Evolutionary conservation across 1,139 yeast species (phyloP), one percentile per base, ranked within the genome.

Genomic region (Pichiaceae sp.): DNA sequence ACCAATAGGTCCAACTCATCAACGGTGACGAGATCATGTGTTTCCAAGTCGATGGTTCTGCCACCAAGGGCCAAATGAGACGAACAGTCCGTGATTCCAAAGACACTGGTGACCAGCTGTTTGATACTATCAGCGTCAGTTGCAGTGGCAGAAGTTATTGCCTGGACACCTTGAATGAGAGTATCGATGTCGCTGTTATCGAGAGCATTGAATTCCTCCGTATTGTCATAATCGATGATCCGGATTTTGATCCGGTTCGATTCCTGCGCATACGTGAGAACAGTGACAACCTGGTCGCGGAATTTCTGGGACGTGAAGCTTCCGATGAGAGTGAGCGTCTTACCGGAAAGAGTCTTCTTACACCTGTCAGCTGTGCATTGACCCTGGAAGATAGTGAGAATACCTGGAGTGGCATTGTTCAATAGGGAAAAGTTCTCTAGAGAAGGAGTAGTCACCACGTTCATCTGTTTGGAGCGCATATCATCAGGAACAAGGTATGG

Each of bases 291-390:
- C 49, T 78, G 86, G 2, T 56, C 46, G 15, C 67, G 38, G 14
- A 69, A 55, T 2, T 47, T 41, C 1, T 44, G 34, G 3, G 64
- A 50, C 14, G 62, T 58, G 37, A 77, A 65, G 48, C 77, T 74
- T 12, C 85, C 87, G 37, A 75, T 57, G 11, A 80, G 45, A 68
- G 83, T 76, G 14, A 76, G 45, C 0, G 78, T 60, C 56, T 26
- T 21, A 5, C 23, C 15, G 14, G 27, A n/a, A n/a, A n/a, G 14
- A 14, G 34, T 18, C 11, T 25, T 15, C 14, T 25, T 12, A 23
- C 30, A 24, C 6, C 16, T 6, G 7, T 32, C 21, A 9, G 4
- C n/a, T 11, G 4, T 17, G 17, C 34, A 32, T 17, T 32, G 24
- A 4, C 14, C 14, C 7, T 24, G 14, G 17, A 24, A 11, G n/a